A percentile compares a stretch with the other conserved stretches of the same genome.
Evolutionary conservation across 768 basidiomycete species (phyloP).

Genomic region (Boletus vinaceobasis): DNA sequence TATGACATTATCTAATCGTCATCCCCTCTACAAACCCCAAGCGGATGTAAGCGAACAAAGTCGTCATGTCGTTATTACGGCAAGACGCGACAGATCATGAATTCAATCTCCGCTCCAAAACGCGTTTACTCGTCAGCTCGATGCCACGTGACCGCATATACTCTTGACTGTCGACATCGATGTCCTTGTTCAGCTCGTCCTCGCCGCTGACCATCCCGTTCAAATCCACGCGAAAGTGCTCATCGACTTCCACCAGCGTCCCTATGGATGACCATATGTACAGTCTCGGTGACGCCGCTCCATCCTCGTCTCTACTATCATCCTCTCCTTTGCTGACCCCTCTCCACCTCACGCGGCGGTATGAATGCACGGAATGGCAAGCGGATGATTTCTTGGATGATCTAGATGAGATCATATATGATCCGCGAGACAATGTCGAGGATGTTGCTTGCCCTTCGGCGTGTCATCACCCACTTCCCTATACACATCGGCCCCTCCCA

Average conservation of each 20-base stretch:
- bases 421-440: not conserved
- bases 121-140: constrained; percentile 28
- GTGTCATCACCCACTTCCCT: not conserved
- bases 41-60: too few relatives aligned
- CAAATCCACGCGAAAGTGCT: constrained; percentile 23
- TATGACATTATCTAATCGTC: too few relatives aligned
- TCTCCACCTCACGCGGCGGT: constrained; percentile 3
- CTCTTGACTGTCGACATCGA: constrained; percentile 26
- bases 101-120: constrained; percentile 33
- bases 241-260: constrained; percentile 13
- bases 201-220: constrained; percentile 17
- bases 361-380: constrained; percentile 5
- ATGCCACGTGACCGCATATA: constrained; percentile 32
- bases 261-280: not conserved
- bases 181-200: constrained; percentile 17
- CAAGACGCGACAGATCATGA: constrained; percentile 10
- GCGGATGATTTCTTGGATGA: constrained; percentile 1
- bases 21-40: too few relatives aligned
- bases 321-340: constrained; percentile 22
- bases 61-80: constrained; percentile 10
- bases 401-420: not conserved
- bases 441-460: not conserved
- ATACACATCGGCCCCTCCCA: constrained; percentile 11
- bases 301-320: constrained; percentile 18
- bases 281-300: not conserved